These are phyloP conservation scores for Pichia sp. DNA, from an alignment of 1,139 yeast genomes.

Conservation along the genomic window DNA sequence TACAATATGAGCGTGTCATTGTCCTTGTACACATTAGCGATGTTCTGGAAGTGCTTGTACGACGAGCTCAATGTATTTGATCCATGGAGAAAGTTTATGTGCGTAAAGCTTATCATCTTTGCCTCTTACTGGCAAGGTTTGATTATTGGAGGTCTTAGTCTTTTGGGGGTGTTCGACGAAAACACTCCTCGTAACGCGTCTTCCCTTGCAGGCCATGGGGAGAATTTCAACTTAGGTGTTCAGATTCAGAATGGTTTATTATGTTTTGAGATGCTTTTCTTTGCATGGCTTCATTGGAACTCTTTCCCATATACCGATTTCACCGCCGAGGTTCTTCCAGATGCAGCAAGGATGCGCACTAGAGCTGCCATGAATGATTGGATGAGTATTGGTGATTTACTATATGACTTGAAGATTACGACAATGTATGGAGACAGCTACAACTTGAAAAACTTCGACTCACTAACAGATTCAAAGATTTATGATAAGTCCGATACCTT, in stretches of 20 bases:
- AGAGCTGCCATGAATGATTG: constrained; percentile 67
- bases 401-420: constrained; percentile 62
- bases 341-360: constrained; percentile 57
- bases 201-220: background rate
- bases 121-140: constrained; percentile 98
- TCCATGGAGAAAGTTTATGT: constrained; percentile 88
- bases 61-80: constrained; percentile 69
- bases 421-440: constrained; percentile 73
- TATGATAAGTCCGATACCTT: constrained; percentile 22
- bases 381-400: constrained; percentile 65
- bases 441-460: constrained; percentile 78
- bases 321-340: constrained; percentile 51
- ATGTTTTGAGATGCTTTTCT: constrained; percentile 78
- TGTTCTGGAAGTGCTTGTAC: constrained; percentile 87
- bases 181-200: constrained; percentile 15
- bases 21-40: constrained; percentile 77
- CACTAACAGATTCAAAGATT: constrained; percentile 46
- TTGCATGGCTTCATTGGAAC: constrained; percentile 81
- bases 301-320: constrained; percentile 80
- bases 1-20: constrained; percentile 78
- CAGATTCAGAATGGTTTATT: constrained; percentile 62
- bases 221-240: constrained; percentile 29
- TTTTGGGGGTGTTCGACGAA: constrained; percentile 42
- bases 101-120: constrained; percentile 88
- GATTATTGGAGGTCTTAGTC: constrained; percentile 52